Evolutionary conservation across 75 land plant genomes (phyloP).

Genomic region (Cryptomeria japonica): DNA sequence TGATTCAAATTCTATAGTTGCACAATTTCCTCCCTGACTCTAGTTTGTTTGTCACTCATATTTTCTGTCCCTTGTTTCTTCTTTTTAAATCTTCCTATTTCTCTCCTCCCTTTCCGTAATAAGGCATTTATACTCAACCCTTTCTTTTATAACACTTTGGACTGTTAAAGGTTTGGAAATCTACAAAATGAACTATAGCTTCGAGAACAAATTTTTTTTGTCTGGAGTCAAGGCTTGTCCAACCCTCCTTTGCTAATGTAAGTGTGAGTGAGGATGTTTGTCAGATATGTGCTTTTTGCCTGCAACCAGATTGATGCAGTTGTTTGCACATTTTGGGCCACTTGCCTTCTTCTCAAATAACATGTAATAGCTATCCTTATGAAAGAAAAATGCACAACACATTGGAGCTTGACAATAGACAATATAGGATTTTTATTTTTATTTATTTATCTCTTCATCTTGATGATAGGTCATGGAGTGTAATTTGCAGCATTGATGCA

Average conservation of each 20-base stretch:
- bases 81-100: background rate
- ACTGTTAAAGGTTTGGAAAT: background rate
- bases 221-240: background rate
- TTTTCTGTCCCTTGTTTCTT: background rate
- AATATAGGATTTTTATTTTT: background rate
- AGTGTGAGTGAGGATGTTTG: background rate
- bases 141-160: background rate
- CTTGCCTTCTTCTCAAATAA: background rate
- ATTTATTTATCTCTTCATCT: no score
- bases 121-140: background rate
- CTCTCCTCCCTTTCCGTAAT: background rate
- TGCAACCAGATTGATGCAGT: background rate
- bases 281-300: background rate
- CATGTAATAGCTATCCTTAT: background rate
- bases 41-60: background rate
- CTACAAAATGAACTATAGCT: background rate
- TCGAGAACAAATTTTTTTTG: background rate
- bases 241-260: background rate
- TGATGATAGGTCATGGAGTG: no score
- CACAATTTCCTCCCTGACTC: background rate
- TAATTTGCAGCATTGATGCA: no score
- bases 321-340: background rate
- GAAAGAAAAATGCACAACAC: background rate
- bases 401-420: background rate
- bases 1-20: background rate